Percentiles rank a stretch among this genome's conserved stretches.
These are phyloP conservation scores for Zelopaecilomyces penicillatus DNA, from an alignment of 2,329 filamentous ascomycete species.

Conservation along the genomic window DNA sequence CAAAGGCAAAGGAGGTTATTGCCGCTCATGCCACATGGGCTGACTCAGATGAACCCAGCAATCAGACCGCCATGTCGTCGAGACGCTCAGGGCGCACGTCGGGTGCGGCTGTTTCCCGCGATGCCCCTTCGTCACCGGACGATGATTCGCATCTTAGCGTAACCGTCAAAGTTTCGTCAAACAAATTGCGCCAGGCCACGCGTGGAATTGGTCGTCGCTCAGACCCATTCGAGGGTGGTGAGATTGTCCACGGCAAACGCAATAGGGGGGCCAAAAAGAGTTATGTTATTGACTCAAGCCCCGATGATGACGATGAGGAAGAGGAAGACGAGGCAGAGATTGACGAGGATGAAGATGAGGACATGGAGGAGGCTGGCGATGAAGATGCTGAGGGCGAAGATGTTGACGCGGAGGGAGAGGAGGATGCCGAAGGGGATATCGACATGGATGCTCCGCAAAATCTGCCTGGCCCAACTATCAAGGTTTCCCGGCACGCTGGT, in stretches of 20 bases:
- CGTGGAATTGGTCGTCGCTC: constrained; percentile 29
- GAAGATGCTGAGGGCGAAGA: constrained; percentile 31
- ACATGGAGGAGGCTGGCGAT: constrained; percentile 38
- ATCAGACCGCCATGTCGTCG: constrained; percentile 40
- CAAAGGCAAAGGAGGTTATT: constrained; percentile 35
- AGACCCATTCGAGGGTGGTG: constrained; percentile 34
- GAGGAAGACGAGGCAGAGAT: constrained; percentile 28
- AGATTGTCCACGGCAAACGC: constrained; percentile 42
- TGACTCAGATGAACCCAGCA: constrained; percentile 28
- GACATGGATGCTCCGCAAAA: constrained; percentile 34
- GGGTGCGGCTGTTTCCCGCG: constrained; percentile 34
- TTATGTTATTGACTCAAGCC: constrained; percentile 50
- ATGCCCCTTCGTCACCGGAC: constrained; percentile 35
- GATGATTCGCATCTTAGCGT: constrained; percentile 38
- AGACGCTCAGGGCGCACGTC: constrained; percentile 41
- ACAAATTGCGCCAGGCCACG: constrained; percentile 43
- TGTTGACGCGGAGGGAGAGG: constrained; percentile 38
- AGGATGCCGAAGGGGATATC: constrained; percentile 35
- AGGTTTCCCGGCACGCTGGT: constrained; percentile 29
- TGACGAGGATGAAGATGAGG: constrained; percentile 33
- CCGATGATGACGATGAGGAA: constrained; percentile 34
- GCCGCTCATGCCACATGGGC: constrained; percentile 31
- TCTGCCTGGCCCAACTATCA: constrained; percentile 32
- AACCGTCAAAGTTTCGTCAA: constrained; percentile 44
- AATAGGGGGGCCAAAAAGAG: constrained; percentile 50